Conservation (phyloP, 805 yeast species). For the Maudiozyma pseudohumilis region DNA sequence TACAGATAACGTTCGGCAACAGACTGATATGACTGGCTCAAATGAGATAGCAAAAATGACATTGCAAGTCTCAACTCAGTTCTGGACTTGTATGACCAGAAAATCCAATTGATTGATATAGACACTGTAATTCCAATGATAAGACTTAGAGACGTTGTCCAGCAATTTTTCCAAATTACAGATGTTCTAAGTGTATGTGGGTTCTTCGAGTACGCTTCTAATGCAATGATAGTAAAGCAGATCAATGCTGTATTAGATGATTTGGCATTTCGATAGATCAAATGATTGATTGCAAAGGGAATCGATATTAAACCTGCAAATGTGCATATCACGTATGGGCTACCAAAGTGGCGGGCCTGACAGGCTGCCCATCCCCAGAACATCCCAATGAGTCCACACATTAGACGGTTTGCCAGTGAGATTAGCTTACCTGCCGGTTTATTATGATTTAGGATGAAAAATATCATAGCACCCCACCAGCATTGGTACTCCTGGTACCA, state of each 20-base stretch:
- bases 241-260: slow-evolving; percentile 34
- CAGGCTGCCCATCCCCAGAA: slow-evolving; percentile 41
- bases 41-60: slow-evolving; percentile 32
- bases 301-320: slow-evolving; percentile 32
- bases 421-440: slow-evolving; percentile 33
- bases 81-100: slow-evolving; percentile 41
- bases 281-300: slow-evolving; percentile 28
- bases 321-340: slow-evolving; percentile 33
- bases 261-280: slow-evolving; percentile 34
- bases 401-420: slow-evolving; percentile 26
- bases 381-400: slow-evolving; percentile 32
- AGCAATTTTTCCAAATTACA: slow-evolving; percentile 30
- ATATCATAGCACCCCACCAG: slow-evolving; percentile 35
- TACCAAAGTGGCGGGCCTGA: slow-evolving; percentile 31
- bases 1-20: slow-evolving; percentile 41
- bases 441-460: slow-evolving; percentile 34
- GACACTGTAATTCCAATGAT: slow-evolving; percentile 33
- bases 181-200: slow-evolving; percentile 10
- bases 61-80: slow-evolving; percentile 33
- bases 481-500: slow-evolving; percentile 38
- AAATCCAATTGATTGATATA: slow-evolving; percentile 34
- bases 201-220: slow-evolving; percentile 25
- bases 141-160: slow-evolving; percentile 33
- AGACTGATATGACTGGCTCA: slow-evolving; percentile 38
- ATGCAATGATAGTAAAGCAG: slow-evolving; percentile 33